These are phyloP conservation scores for Tricladium varicosporioides DNA, from an alignment of 2,329 filamentous ascomycete genomes.

Conservation along the genomic window DNA sequence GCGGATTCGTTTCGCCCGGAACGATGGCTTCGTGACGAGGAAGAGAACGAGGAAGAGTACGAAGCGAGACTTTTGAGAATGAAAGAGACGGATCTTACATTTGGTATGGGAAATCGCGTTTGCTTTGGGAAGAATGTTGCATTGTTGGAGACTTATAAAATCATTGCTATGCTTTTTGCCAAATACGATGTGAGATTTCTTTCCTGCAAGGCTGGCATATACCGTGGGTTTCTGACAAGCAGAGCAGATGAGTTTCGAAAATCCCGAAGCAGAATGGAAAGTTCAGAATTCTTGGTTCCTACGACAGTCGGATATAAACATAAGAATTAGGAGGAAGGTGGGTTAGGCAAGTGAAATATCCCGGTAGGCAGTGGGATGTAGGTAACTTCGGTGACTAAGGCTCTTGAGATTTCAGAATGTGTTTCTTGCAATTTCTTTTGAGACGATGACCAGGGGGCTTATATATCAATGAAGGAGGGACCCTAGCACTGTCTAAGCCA, in stretches of 20 bases:
- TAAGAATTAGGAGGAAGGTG: neutral
- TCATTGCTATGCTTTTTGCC: constrained; percentile 45
- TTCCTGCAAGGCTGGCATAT: neutral
- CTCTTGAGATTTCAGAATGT: too few species aligned
- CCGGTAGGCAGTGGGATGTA: too few species aligned
- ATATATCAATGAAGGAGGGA: too few species aligned
- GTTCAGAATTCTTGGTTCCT: neutral
- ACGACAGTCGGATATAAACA: neutral
- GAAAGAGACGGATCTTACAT: constrained; percentile 40
- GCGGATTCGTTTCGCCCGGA: constrained; percentile 59
- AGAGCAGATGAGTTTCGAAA: neutral
- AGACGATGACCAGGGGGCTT: too few species aligned
- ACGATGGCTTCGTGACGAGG: constrained; percentile 42
- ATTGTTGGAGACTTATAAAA: constrained; percentile 44
- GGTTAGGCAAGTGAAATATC: too few species aligned
- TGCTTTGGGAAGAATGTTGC: constrained; percentile 44
- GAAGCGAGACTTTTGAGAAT: constrained; percentile 36
- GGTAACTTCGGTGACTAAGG: too few species aligned
- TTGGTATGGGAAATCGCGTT: constrained; percentile 42
- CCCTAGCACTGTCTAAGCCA: too few species aligned
- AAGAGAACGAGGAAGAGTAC: constrained; percentile 36
- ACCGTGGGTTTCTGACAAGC: too few species aligned
- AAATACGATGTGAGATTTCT: constrained; percentile 40
- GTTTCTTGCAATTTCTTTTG: too few species aligned
- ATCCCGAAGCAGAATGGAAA: neutral